Conservation (phyloP, 202 grass and related monocot genomes). For the Eragrostis tef region DNA sequence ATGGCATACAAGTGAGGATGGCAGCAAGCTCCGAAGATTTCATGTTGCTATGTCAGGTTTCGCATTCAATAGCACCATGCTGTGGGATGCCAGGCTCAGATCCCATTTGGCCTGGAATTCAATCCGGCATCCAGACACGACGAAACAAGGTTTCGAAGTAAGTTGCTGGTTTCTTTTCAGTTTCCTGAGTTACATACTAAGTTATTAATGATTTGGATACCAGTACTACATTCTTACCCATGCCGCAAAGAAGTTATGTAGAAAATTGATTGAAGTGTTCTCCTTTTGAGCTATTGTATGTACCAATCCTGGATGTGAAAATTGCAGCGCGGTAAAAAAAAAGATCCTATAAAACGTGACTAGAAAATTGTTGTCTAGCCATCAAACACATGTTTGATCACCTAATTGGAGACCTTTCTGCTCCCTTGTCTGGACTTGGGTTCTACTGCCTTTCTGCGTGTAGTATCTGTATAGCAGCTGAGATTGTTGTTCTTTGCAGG, state of each 20-base stretch:
- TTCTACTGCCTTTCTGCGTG: slow-evolving; percentile 46
- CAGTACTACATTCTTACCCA: neutral
- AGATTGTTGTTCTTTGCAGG: slow-evolving; percentile 66
- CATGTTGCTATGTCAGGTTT: slow-evolving; percentile 95
- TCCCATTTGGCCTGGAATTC: slow-evolving; percentile 75
- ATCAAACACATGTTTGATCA: slow-evolving; percentile 39
- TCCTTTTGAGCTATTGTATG: slow-evolving; percentile 6
- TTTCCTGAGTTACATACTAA: neutral
- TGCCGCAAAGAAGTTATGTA: neutral
- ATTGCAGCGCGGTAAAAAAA: slow-evolving; percentile 19
- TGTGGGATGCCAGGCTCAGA: slow-evolving; percentile 83
- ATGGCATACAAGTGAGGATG: slow-evolving; percentile 81
- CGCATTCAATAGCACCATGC: slow-evolving; percentile 96
- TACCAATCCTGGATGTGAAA: neutral
- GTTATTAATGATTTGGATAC: neutral
- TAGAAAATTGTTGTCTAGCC: neutral
- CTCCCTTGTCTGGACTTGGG: slow-evolving; percentile 1
- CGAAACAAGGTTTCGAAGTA: slow-evolving; percentile 86
- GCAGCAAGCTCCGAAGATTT: slow-evolving; percentile 83
- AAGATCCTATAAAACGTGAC: neutral
- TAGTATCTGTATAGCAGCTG: slow-evolving; percentile 41
- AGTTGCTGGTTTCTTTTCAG: slow-evolving; percentile 8
- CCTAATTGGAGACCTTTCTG: slow-evolving; percentile 17
- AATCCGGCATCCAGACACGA: slow-evolving; percentile 77
- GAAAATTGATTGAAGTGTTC: neutral